phyloP scores from a whole-genome alignment of 1,139 yeast species.

The Yamadazyma sp. region DNA sequence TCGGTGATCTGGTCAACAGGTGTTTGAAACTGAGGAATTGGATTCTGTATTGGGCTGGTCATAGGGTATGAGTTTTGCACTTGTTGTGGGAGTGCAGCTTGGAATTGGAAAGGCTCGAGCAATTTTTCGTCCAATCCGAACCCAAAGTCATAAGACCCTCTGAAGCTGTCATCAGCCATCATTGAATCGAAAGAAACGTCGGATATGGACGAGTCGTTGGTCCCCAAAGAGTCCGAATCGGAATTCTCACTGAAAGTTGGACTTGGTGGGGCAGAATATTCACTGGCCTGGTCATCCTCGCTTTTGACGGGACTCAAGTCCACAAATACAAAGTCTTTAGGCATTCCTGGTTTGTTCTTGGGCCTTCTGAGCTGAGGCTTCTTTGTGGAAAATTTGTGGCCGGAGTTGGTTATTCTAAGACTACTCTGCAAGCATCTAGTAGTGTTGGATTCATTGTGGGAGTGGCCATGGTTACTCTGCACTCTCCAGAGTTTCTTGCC shows the following conservation, averaged over 20 bases:
- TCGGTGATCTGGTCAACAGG: slow-evolving; percentile 18
- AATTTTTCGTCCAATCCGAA: slow-evolving; percentile 13
- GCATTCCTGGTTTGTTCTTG: slow-evolving; percentile 51
- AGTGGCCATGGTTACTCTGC: slow-evolving; percentile 24
- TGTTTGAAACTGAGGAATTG: slow-evolving; percentile 15
- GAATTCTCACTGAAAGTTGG: slow-evolving; percentile 15
- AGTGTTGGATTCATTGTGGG: slow-evolving; percentile 19
- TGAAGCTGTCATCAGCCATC: slow-evolving; percentile 1
- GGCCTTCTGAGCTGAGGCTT: slow-evolving; percentile 53
- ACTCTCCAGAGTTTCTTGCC: slow-evolving; percentile 53
- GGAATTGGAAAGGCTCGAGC: slow-evolving; percentile 5
- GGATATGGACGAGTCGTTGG: slow-evolving; percentile 15
- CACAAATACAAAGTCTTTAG: slow-evolving; percentile 55
- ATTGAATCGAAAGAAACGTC: slow-evolving; percentile 12
- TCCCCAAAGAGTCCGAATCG: slow-evolving; percentile 15
- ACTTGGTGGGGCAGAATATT: slow-evolving; percentile 12
- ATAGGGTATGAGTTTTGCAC: background rate
- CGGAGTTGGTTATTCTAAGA: slow-evolving; percentile 42
- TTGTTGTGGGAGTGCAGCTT: background rate
- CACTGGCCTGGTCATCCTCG: slow-evolving; percentile 22
- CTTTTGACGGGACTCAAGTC: slow-evolving; percentile 53
- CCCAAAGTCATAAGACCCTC: slow-evolving; percentile 11
- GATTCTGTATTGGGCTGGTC: slow-evolving; percentile 12
- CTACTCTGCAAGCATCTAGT: slow-evolving; percentile 46
- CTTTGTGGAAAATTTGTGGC: slow-evolving; percentile 32